Conservation (phyloP, 208 protist genomes). For the Leishmania turanica region DNA sequence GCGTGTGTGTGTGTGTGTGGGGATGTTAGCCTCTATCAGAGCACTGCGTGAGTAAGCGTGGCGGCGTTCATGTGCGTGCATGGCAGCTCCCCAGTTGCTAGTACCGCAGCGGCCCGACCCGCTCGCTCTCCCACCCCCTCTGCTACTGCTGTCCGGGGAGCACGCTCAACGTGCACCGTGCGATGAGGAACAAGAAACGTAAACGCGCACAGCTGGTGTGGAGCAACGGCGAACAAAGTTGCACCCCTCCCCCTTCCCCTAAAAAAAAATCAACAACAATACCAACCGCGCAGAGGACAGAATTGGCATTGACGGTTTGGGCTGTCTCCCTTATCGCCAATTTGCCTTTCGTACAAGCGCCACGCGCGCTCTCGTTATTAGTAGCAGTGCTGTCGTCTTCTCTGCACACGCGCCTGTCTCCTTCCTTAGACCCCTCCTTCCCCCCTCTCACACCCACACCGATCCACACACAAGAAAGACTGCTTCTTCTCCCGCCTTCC, state of each 20-base stretch:
- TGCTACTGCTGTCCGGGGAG: neutral
- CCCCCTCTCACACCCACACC: neutral
- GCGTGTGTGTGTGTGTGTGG: neutral
- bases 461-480: neutral
- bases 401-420: neutral
- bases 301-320: neutral
- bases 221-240: neutral
- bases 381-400: neutral
- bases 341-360: neutral
- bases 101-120: neutral
- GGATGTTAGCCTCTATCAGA: neutral
- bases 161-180: neutral
- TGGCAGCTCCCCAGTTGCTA: neutral
- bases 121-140: neutral
- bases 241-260: neutral
- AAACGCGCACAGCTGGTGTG: neutral
- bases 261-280: too few relatives aligned
- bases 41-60: neutral
- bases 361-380: neutral
- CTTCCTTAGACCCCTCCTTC: neutral
- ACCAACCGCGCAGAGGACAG: neutral
- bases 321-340: neutral
- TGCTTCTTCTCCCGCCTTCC: constrained; percentile 6
- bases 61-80: neutral
- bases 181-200: neutral